phyloP scores from a whole-genome alignment of 495 filamentous ascomycete genomes.

The Penicillium arizonense region DNA sequence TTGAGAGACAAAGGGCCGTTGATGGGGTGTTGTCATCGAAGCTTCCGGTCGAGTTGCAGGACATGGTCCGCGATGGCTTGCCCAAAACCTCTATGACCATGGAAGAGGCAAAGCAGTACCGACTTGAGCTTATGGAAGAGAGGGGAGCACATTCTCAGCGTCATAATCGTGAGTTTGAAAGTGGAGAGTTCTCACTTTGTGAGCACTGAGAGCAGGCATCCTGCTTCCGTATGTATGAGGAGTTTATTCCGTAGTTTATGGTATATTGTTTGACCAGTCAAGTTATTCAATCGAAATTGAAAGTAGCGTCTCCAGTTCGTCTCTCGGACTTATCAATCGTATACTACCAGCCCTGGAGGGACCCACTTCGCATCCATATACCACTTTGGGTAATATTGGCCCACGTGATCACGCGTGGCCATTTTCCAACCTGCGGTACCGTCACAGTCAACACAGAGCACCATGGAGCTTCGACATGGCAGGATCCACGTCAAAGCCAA shows the following conservation, averaged over 20 bases:
- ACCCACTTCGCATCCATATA: background rate
- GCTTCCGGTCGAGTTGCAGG: constrained; percentile 10
- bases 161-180: too few species aligned
- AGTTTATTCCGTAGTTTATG: too few species aligned
- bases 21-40: background rate
- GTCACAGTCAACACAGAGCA: constrained; percentile 4
- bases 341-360: too few species aligned
- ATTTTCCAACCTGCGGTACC: background rate
- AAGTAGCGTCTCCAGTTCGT: too few species aligned
- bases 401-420: constrained; percentile 30
- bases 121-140: constrained; percentile 51
- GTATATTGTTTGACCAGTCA: too few species aligned
- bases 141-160: too few species aligned
- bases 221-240: too few species aligned
- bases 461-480: constrained; percentile 34
- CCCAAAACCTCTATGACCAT: constrained; percentile 32
- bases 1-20: constrained; percentile 6
- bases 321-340: too few species aligned
- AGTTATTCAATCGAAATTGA: too few species aligned
- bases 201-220: too few species aligned
- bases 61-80: constrained; percentile 20
- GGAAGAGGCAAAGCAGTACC: constrained; percentile 44
- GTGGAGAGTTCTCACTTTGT: too few species aligned
- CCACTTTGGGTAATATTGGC: constrained; percentile 8
- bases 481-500: constrained; percentile 1